A percentile compares a stretch with the other conserved stretches of the same genome.
phyloP scores from a whole-genome alignment of 495 filamentous ascomycete genomes.

The Tricharina praecox region DNA sequence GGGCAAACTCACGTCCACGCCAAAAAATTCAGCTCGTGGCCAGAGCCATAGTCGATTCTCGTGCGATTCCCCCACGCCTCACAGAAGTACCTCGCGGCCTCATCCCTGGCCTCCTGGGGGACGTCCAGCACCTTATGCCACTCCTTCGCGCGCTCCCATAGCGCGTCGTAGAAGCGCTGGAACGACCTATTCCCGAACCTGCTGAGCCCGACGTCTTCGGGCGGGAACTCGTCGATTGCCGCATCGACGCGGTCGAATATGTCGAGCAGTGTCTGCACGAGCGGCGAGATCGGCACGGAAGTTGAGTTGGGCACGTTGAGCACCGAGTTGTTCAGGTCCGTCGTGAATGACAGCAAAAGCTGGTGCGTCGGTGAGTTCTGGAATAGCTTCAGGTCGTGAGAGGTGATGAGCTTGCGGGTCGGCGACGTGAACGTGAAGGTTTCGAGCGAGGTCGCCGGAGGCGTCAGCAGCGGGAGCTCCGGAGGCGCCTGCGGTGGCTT shows the following conservation, averaged over 20 bases:
- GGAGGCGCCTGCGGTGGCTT: slow-evolving; percentile 40
- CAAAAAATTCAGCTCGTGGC: slow-evolving; percentile 91
- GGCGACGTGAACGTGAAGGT: slow-evolving; percentile 48
- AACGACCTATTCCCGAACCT: slow-evolving; percentile 92
- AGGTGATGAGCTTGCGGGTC: slow-evolving; percentile 59
- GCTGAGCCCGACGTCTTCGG: slow-evolving; percentile 68
- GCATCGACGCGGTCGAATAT: slow-evolving; percentile 52
- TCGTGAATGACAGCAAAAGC: slow-evolving; percentile 68
- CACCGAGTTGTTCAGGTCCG: slow-evolving; percentile 68
- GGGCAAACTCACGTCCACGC: slow-evolving; percentile 47
- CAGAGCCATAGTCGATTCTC: slow-evolving; percentile 93
- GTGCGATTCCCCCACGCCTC: slow-evolving; percentile 70
- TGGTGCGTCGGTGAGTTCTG: slow-evolving; percentile 58
- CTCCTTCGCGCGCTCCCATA: slow-evolving; percentile 34
- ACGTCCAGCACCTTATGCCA: slow-evolving; percentile 44
- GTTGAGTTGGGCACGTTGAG: slow-evolving; percentile 57
- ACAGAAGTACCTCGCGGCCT: slow-evolving; percentile 62
- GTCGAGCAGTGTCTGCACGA: slow-evolving; percentile 45
- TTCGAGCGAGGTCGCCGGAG: slow-evolving; percentile 49
- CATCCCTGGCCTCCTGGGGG: slow-evolving; percentile 39
- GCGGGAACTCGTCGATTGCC: slow-evolving; percentile 48
- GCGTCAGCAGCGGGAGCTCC: slow-evolving; percentile 42
- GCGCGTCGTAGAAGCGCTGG: slow-evolving; percentile 60
- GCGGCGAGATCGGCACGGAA: slow-evolving; percentile 35
- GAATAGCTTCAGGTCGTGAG: slow-evolving; percentile 65